A percentile compares a stretch with the other conserved stretches of the same genome.
Evolutionary conservation across 139 green algal genomes (phyloP).

Genomic region (Chlorella sp.): DNA sequence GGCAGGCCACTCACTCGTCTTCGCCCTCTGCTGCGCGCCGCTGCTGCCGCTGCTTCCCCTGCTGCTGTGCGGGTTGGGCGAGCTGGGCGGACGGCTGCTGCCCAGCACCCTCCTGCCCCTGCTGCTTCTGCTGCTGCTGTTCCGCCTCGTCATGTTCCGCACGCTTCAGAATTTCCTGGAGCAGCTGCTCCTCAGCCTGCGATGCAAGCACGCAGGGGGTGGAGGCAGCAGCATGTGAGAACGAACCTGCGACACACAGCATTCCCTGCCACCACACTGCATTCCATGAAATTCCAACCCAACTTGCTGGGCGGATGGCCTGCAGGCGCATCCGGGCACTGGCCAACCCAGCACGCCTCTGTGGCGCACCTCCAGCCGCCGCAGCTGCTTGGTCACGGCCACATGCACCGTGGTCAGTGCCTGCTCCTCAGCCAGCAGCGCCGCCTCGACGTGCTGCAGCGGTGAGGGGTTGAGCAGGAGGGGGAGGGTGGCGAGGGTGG

Average conservation of each 20-base stretch:
- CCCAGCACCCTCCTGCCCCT: neutral
- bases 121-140: slow-evolving; percentile 4
- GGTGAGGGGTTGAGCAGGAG: too few relatives aligned
- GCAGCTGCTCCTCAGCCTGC: slow-evolving; percentile 31
- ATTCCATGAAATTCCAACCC: neutral
- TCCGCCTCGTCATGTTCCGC: slow-evolving; percentile 7
- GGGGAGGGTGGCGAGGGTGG: too few relatives aligned
- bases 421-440: slow-evolving; percentile 29
- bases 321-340: neutral
- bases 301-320: neutral
- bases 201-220: too few relatives aligned
- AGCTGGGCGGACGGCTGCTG: neutral
- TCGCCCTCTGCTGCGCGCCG: neutral
- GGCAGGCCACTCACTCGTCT: too few relatives aligned
- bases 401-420: slow-evolving; percentile 28
- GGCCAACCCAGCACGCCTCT: neutral
- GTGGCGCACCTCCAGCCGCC: slow-evolving; percentile 19
- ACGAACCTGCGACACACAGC: neutral
- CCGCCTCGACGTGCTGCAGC: slow-evolving; percentile 33
- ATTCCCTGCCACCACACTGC: neutral
- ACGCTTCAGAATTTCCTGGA: slow-evolving; percentile 14
- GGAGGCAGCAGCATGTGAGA: neutral
- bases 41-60: neutral
- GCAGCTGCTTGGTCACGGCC: slow-evolving; percentile 31
- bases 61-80: neutral